phyloP scores from a whole-genome alignment of 305 asterid species.

The Fraxinus nigra region DNA sequence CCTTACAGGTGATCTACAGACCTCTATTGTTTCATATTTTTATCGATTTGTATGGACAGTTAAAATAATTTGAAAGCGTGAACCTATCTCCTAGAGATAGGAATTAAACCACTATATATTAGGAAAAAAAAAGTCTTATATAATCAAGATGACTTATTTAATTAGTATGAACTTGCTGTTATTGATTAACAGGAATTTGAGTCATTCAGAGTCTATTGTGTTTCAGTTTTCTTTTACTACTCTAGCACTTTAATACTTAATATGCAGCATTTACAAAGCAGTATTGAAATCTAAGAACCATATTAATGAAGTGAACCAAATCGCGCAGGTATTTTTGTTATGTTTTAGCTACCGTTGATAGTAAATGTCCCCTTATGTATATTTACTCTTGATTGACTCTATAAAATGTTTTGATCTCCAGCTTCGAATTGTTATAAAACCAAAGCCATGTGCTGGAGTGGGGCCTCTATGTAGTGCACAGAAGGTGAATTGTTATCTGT shows the following conservation, averaged over 20 bases:
- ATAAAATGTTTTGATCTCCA: slow-evolving; percentile 34
- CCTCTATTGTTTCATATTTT: slow-evolving; percentile 1
- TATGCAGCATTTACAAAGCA: slow-evolving; percentile 72
- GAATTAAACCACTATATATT: no score
- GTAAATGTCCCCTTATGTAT: slow-evolving; percentile 16
- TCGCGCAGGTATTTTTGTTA: slow-evolving; percentile 62
- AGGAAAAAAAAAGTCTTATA: no score
- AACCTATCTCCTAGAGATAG: no score
- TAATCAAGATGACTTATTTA: no score
- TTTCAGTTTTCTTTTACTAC: no score
- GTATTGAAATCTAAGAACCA: slow-evolving; percentile 69
- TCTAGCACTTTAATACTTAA: no score
- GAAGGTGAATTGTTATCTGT: slow-evolving; percentile 49
- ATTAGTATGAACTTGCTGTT: no score
- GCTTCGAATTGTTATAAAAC: slow-evolving; percentile 85
- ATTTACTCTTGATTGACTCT: slow-evolving; percentile 23
- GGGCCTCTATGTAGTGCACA: slow-evolving; percentile 83
- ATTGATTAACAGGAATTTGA: no score
- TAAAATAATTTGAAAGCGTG: no score
- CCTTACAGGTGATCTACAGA: slow-evolving; percentile 66
- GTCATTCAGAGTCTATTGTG: no score
- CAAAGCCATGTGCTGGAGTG: slow-evolving; percentile 77
- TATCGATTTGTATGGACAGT: no score
- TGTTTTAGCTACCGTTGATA: slow-evolving; percentile 20
- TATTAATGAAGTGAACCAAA: slow-evolving; percentile 82